These are phyloP conservation scores for Clonostachys byssicola DNA, from an alignment of 2,329 filamentous ascomycete species.

Conservation along the genomic window DNA sequence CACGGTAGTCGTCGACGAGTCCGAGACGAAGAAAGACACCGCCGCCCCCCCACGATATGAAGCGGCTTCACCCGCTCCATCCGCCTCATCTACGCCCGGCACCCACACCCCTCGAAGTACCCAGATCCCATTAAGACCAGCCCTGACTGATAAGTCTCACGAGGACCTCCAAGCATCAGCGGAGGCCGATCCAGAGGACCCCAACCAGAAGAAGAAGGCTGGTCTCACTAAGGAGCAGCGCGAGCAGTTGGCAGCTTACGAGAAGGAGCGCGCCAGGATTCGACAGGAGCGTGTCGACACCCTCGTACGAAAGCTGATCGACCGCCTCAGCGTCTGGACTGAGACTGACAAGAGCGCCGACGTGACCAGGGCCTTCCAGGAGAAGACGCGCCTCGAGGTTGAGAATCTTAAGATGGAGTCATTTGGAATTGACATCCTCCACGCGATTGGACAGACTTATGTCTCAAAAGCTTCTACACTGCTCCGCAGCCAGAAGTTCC, in stretches of 20 bases:
- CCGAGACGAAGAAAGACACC: slow-evolving; percentile 22
- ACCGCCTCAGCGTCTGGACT: slow-evolving; percentile 91
- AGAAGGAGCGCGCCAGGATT: slow-evolving; percentile 77
- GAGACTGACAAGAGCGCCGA: slow-evolving; percentile 88
- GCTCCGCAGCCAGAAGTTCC: slow-evolving; percentile 93
- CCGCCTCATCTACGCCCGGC: slow-evolving; percentile 33
- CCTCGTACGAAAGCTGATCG: slow-evolving; percentile 77
- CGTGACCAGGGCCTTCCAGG: slow-evolving; percentile 84
- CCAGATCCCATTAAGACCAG: slow-evolving; percentile 72
- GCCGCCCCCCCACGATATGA: slow-evolving; percentile 6
- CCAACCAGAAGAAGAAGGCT: slow-evolving; percentile 77
- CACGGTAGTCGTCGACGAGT: slow-evolving; percentile 27
- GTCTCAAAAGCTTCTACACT: slow-evolving; percentile 81
- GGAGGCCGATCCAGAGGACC: slow-evolving; percentile 55
- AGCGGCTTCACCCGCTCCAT: slow-evolving; percentile 11
- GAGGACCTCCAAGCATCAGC: slow-evolving; percentile 61
- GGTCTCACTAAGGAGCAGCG: slow-evolving; percentile 87
- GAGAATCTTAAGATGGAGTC: slow-evolving; percentile 99
- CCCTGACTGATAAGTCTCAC: slow-evolving; percentile 78
- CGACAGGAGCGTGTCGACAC: slow-evolving; percentile 88
- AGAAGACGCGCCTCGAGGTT: slow-evolving; percentile 90
- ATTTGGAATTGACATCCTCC: slow-evolving; percentile 92
- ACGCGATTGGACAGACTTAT: slow-evolving; percentile 91
- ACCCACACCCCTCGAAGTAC: slow-evolving; percentile 29
- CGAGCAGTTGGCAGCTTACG: slow-evolving; percentile 84